Percentiles rank a stretch among this genome's conserved stretches.
Evolutionary conservation across 495 filamentous ascomycete genomes (phyloP).

Genomic region (Tirmania nivea): DNA sequence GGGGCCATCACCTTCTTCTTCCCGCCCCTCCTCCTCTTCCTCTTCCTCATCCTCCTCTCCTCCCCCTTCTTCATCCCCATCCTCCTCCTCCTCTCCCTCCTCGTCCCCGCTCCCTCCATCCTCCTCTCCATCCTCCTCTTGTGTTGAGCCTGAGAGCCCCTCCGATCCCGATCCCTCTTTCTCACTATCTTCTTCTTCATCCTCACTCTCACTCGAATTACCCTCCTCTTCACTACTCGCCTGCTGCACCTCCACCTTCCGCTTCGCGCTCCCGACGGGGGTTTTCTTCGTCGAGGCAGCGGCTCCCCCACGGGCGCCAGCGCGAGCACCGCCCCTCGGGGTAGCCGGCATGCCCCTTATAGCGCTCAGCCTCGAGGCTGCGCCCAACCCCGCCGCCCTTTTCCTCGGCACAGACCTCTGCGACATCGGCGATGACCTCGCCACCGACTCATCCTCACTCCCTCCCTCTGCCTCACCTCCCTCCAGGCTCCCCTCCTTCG

Average conservation of each 20-base stretch:
- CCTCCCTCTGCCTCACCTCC: constrained; percentile 4
- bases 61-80: not conserved
- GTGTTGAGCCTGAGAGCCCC: not conserved
- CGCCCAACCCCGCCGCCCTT: not conserved
- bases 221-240: constrained; percentile 1
- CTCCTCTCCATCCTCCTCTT: not conserved
- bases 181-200: not conserved
- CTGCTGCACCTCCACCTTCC: not conserved
- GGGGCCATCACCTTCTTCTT: not conserved
- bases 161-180: not conserved
- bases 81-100: not conserved
- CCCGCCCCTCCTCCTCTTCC: not conserved
- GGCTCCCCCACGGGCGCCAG: not conserved
- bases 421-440: not conserved
- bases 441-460: constrained; percentile 3
- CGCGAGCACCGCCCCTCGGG: not conserved
- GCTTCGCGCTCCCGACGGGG: not conserved
- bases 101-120: not conserved
- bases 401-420: not conserved
- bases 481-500: constrained; percentile 9
- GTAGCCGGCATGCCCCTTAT: not conserved
- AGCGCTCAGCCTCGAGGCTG: not conserved
- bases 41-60: not conserved
- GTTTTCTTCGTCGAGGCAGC: not conserved
- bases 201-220: not conserved